Percentiles rank a stretch among this genome's conserved stretches.
Conservation (phyloP, 129 eudicot species). For the Chrysanthemum seticuspe region DNA sequence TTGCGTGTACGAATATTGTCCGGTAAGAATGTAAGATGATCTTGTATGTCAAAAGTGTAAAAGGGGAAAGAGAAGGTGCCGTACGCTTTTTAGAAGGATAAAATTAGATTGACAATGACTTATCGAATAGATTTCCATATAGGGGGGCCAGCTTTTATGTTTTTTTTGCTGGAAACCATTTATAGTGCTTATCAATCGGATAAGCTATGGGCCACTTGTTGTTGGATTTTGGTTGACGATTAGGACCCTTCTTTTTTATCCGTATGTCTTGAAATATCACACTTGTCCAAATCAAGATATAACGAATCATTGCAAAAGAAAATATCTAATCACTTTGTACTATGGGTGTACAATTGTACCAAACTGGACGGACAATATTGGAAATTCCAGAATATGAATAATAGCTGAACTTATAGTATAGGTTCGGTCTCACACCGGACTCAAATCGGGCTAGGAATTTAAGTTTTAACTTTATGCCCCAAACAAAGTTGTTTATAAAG, state of each 20-base stretch:
- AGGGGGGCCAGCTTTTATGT: conserved; percentile 16
- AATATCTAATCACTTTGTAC: too few species aligned
- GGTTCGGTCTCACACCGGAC: too few species aligned
- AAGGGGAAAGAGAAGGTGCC: conserved; percentile 22
- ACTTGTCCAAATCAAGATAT: conserved; percentile 11
- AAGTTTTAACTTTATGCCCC: too few species aligned
- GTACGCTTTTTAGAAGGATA: conserved; percentile 26
- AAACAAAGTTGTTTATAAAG: too few species aligned
- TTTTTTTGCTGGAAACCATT: conserved; percentile 20
- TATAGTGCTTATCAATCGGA: conserved; percentile 25
- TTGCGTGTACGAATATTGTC: background rate
- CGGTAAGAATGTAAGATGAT: background rate
- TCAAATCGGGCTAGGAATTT: too few species aligned
- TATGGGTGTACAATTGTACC: too few species aligned
- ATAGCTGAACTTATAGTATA: too few species aligned
- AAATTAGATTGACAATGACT: background rate
- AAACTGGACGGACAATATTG: too few species aligned
- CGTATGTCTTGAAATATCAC: conserved; percentile 7
- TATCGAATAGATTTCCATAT: background rate
- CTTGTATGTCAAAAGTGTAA: background rate
- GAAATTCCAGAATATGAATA: too few species aligned
- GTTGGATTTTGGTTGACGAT: conserved; percentile 17
- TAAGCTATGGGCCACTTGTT: conserved; percentile 29
- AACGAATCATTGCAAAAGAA: background rate
- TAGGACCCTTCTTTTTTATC: conserved; percentile 11